Percentiles rank a stretch among this genome's conserved stretches.
These are phyloP conservation scores for Quercus rubra DNA, from an alignment of 306 rosid species.

Conservation along the genomic window DNA sequence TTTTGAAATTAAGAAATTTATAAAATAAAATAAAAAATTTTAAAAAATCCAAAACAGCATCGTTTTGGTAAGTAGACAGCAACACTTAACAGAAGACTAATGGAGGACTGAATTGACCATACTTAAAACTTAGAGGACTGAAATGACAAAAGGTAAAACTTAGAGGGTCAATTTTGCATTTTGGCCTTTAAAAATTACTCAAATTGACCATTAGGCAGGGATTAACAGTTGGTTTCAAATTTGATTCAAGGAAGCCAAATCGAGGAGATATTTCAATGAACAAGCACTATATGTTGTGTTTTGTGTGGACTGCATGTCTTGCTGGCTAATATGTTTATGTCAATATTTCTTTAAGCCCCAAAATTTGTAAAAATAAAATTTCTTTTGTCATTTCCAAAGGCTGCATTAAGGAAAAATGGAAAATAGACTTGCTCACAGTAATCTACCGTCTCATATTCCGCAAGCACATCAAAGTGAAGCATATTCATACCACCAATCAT, in stretches of 20 bases:
- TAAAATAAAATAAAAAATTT: too few relatives aligned
- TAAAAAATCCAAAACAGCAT: too few relatives aligned
- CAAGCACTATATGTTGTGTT: background rate
- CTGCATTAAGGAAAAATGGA: background rate
- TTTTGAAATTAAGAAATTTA: too few relatives aligned
- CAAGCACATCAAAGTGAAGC: slow-evolving; percentile 1
- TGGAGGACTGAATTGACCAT: too few relatives aligned
- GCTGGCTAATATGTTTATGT: background rate
- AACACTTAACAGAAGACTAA: too few relatives aligned
- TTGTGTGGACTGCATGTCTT: background rate
- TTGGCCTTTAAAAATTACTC: background rate
- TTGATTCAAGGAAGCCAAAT: background rate
- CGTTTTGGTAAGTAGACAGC: too few relatives aligned
- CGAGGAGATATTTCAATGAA: background rate
- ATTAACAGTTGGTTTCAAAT: background rate
- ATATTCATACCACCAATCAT: background rate
- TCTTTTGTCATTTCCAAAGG: background rate
- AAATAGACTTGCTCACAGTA: background rate
- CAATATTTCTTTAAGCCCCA: background rate
- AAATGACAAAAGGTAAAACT: too few relatives aligned
- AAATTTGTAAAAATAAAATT: background rate
- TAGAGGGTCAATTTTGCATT: too few relatives aligned
- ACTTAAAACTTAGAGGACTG: too few relatives aligned
- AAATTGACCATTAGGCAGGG: background rate
- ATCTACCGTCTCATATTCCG: background rate